phyloP scores from a whole-genome alignment of 257 asterid species.

The Petunia axillaris region DNA sequence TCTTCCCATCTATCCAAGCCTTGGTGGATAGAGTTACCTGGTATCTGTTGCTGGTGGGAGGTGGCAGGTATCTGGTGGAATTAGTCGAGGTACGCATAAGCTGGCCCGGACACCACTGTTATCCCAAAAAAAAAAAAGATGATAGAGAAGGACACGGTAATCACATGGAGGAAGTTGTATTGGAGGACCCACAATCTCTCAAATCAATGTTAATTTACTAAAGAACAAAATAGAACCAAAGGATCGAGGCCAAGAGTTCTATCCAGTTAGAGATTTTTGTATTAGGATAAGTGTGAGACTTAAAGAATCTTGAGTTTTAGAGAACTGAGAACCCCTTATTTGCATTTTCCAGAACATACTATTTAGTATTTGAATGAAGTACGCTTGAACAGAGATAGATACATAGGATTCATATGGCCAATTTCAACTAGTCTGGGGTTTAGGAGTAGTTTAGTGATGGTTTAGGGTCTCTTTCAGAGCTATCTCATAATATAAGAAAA shows the following conservation, averaged over 20 bases:
- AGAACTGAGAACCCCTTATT: neutral
- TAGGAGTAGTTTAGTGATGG: constrained; percentile 18
- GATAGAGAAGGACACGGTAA: neutral
- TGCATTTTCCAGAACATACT: constrained; percentile 3
- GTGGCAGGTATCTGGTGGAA: too few species aligned
- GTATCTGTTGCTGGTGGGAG: too few species aligned
- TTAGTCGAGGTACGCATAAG: too few species aligned
- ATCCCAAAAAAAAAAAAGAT: neutral
- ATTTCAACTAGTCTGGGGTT: constrained; percentile 13
- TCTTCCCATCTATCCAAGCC: too few species aligned
- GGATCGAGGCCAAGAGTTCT: constrained; percentile 1
- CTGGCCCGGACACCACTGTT: too few species aligned
- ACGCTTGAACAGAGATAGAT: neutral
- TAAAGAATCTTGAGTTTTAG: neutral
- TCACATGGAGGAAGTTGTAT: neutral
- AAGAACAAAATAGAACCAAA: constrained; percentile 14
- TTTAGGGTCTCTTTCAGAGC: neutral
- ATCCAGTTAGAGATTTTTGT: neutral
- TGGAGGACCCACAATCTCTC: neutral
- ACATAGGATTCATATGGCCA: neutral
- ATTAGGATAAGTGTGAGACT: neutral
- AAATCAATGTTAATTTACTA: neutral
- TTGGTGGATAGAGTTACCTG: too few species aligned
- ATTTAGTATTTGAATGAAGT: constrained; percentile 14
- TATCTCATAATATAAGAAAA: neutral